Evolutionary conservation across 352 stramenopile species (phyloP).

Genomic region (Phytophthora rubi): DNA sequence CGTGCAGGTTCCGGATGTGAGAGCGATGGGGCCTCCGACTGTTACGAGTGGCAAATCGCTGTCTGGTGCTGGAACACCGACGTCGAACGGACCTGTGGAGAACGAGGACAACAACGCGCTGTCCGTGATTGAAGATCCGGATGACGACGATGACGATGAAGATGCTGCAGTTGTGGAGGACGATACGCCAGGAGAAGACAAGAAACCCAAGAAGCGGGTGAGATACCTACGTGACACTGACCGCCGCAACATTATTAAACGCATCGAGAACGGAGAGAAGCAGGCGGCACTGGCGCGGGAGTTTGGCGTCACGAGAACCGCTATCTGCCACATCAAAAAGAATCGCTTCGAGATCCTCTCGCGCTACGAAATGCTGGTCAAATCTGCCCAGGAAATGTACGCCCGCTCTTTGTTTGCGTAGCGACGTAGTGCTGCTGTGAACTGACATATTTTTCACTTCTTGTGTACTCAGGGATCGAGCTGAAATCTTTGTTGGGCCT

Average conservation of each 20-base stretch:
- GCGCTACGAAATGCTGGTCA: conserved; percentile 62
- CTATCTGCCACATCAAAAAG: conserved; percentile 85
- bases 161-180: conserved; percentile 2
- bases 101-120: conserved; percentile 1
- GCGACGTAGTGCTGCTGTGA: background rate
- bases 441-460: background rate
- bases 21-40: background rate
- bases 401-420: background rate
- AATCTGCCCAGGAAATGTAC: conserved; percentile 62
- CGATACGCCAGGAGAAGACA: background rate
- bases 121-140: conserved; percentile 19
- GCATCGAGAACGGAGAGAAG: conserved; percentile 72
- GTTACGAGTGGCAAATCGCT: background rate
- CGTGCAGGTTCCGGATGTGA: background rate
- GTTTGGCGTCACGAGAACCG: conserved; percentile 71
- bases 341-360: conserved; percentile 77
- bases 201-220: conserved; percentile 49
- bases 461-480: conserved; percentile 31
- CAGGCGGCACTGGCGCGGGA: conserved; percentile 65
- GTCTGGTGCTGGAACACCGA: background rate
- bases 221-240: conserved; percentile 67
- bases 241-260: conserved; percentile 68
- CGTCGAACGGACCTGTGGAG: background rate
- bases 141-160: background rate
- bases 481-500: conserved; percentile 39